These are phyloP conservation scores for Plasmopara halstedii DNA, from an alignment of 352 stramenopile species.

Conservation along the genomic window DNA sequence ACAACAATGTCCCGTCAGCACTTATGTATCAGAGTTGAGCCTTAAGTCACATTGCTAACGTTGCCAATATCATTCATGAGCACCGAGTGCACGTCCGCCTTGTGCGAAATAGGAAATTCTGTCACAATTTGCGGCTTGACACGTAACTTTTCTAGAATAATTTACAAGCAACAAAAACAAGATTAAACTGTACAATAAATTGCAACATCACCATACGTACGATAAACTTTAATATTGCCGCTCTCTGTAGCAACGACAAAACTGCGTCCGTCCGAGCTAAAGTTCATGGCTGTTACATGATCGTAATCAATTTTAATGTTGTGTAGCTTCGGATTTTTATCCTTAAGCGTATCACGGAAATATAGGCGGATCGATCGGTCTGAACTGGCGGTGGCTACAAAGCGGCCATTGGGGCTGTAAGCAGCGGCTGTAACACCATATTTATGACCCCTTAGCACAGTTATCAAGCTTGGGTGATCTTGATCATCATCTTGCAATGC, in stretches of 20 bases:
- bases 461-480: constrained; percentile 35
- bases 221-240: constrained; percentile 64
- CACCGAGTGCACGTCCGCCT: constrained; percentile 71
- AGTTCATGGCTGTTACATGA: constrained; percentile 61
- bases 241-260: constrained; percentile 63
- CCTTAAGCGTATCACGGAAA: constrained; percentile 47
- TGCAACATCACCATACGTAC: constrained; percentile 21
- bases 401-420: constrained; percentile 74
- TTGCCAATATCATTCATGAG: constrained; percentile 79
- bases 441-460: constrained; percentile 67
- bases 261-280: constrained; percentile 67
- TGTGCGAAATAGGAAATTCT: constrained; percentile 57
- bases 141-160: constrained; percentile 62
- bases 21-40: no score
- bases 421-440: constrained; percentile 50
- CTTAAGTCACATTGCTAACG: constrained; percentile 8
- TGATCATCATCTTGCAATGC: constrained; percentile 6
- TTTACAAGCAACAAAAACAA: neutral
- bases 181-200: neutral
- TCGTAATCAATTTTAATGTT: constrained; percentile 76
- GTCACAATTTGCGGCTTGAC: constrained; percentile 58
- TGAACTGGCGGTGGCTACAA: constrained; percentile 63
- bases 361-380: constrained; percentile 72
- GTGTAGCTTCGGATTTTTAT: constrained; percentile 55
- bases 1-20: constrained; percentile 7